Base-by-base conservation (phyloP, 1,284 basidiomycete genomes). In the Mycosarcoma mackinlayi region DNA sequence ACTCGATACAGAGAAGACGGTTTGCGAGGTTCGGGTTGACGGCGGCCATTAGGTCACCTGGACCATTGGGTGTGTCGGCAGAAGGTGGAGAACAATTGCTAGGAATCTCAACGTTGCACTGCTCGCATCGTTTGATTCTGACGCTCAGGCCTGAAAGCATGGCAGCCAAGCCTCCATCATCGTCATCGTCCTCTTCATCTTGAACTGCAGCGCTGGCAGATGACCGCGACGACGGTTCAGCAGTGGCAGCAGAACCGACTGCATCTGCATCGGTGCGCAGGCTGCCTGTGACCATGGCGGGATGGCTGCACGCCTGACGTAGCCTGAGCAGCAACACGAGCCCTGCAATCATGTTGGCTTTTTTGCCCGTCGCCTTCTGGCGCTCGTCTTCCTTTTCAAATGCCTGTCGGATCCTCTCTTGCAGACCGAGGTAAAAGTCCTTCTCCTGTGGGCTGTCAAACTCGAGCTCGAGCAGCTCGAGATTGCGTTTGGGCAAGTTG, bases 281-380 rank as follows among this genome's bases (percentile, higher is more conserved):
- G 30, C 56, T 63, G n/a, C 57, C 65, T 5, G 62, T 64, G 10
- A 75, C 60, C 44, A 80, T 60, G 4, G 62, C 65, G 1, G 78
- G 78, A 55, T 80, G 78, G 23, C 72, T 80, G 50, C 77, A 80
- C 13, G 77, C 92, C 87, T 97, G 94, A 21, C 94, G 88, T 25
- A 97, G 85, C 28, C 94, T 87, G 48, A 97, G 86, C 54, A 97
- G 86, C 64, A 96, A 84, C 4, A 93, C 87, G 72, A 98, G 85
- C 6, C 94, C 89, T n/a, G 89, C 88, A 0, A 92, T 94, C 80
- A 94, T 94, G 55, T 88, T 90, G 56, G 86, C 87, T 73, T 87
- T 87, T 19, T 58, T 57, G 28, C 82, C 62, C 30, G 84, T 84
- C 55, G 89, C 90, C 28, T 39, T 49, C n/a, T 75, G 53, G 33